These are phyloP conservation scores for Scheffersomyces parashehatae DNA, from an alignment of 1,139 yeast genomes.

Conservation along the genomic window DNA sequence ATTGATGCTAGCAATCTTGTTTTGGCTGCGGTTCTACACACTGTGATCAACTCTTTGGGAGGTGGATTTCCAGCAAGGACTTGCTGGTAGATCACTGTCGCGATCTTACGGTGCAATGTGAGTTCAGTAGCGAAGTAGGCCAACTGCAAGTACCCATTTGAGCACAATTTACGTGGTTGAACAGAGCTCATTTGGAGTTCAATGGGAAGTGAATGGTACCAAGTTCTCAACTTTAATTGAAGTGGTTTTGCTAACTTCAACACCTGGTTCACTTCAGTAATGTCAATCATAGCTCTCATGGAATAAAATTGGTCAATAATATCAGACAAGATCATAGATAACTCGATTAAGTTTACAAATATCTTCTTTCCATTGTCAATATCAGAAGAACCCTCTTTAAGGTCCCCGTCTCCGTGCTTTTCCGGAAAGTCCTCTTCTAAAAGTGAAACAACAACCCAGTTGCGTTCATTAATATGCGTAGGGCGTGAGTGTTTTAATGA, in stretches of 20 bases:
- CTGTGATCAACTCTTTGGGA: constrained; percentile 56
- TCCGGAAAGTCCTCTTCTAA: constrained; percentile 77
- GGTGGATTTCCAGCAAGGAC: constrained; percentile 44
- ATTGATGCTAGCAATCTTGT: constrained; percentile 79
- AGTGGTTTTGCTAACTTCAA: constrained; percentile 80
- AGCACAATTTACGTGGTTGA: constrained; percentile 60
- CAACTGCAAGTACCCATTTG: constrained; percentile 75
- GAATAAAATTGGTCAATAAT: constrained; percentile 72
- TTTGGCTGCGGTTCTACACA: constrained; percentile 82
- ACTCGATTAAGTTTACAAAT: constrained; percentile 67
- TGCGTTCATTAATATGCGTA: constrained; percentile 65
- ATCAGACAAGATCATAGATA: constrained; percentile 71
- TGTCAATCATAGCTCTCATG: constrained; percentile 58
- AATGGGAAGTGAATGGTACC: constrained; percentile 81
- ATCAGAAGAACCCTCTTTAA: constrained; percentile 64
- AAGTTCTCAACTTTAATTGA: constrained; percentile 72
- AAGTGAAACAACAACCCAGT: constrained; percentile 69
- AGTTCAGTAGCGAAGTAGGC: constrained; percentile 89
- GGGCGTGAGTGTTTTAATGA: constrained; percentile 77
- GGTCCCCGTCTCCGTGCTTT: constrained; percentile 57
- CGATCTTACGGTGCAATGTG: constrained; percentile 78
- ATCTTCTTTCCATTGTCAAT: constrained; percentile 71
- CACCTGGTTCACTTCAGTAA: constrained; percentile 62
- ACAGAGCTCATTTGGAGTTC: constrained; percentile 65
- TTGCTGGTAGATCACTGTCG: constrained; percentile 54